phyloP scores from a whole-genome alignment of 2,329 filamentous ascomycete species.

The Fusarium mexicanum region DNA sequence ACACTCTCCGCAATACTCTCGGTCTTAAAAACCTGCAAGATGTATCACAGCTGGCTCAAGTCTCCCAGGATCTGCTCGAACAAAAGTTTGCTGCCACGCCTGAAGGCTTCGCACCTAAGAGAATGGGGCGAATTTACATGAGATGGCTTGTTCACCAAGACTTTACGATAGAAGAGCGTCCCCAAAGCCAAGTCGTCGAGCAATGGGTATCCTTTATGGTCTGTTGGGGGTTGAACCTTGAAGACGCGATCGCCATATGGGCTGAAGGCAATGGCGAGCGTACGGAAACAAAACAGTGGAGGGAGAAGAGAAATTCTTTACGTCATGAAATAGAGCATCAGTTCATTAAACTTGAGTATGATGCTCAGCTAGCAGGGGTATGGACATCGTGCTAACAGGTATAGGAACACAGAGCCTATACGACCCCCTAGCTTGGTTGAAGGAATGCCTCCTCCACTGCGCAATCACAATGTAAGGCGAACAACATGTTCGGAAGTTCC shows the following conservation, averaged over 20 bases:
- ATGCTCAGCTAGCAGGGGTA: too few relatives aligned
- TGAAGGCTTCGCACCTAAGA: conserved; percentile 11
- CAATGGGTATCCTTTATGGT: neutral
- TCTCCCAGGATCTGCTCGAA: conserved; percentile 42
- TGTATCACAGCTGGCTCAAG: conserved; percentile 32
- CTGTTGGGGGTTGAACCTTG: neutral
- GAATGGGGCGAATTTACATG: conserved; percentile 39
- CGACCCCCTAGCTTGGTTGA: neutral
- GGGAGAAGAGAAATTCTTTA: neutral
- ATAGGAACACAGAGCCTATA: neutral
- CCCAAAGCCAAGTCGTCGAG: neutral
- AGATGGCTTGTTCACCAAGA: conserved; percentile 43
- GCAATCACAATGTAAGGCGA: neutral
- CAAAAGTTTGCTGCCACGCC: conserved; percentile 22
- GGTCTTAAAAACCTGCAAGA: conserved; percentile 37
- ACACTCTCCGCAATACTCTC: conserved; percentile 33
- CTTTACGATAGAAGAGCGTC: too few relatives aligned
- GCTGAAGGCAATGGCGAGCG: neutral
- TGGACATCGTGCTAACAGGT: neutral
- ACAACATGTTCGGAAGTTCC: neutral
- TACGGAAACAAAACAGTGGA: neutral
- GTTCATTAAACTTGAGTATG: neutral
- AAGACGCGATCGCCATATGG: neutral
- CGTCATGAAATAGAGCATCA: neutral
- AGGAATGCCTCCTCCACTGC: neutral